A percentile compares a stretch with the other conserved stretches of the same genome.
Evolutionary conservation across 2,329 filamentous ascomycete species (phyloP).

Genomic region (Beauveria brongniartii): DNA sequence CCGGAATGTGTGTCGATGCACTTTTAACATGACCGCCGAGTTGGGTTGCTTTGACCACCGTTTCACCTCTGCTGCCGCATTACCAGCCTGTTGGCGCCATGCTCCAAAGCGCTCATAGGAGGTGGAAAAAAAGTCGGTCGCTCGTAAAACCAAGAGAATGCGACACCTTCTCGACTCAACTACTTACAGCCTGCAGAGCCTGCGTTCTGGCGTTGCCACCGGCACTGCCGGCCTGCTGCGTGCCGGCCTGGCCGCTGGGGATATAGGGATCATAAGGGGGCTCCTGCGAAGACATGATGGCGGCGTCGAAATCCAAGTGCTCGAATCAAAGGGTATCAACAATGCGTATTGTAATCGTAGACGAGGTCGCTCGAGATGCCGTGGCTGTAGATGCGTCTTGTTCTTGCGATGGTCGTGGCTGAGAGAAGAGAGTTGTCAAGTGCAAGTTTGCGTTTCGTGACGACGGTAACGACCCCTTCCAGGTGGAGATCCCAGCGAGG

Average conservation of each 20-base stretch:
- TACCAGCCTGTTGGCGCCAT: neutral
- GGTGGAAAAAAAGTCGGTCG: neutral
- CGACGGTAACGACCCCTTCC: neutral
- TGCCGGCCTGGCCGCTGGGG: constrained; percentile 52
- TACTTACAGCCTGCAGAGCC: constrained; percentile 76
- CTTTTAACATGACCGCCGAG: neutral
- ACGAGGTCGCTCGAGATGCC: neutral
- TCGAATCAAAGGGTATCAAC: constrained; percentile 3
- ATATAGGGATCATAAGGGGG: constrained; percentile 85
- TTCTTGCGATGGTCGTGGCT: neutral
- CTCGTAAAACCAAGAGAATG: neutral
- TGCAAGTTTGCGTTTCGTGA: constrained; percentile 7
- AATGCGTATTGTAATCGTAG: neutral
- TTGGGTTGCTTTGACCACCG: neutral
- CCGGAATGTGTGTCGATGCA: neutral
- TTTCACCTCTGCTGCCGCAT: neutral
- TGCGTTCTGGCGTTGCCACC: constrained; percentile 45
- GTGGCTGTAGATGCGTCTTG: neutral
- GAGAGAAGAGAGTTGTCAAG: neutral
- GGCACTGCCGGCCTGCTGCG: constrained; percentile 29
- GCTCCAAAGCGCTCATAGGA: neutral
- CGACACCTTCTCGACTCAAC: constrained; percentile 20
- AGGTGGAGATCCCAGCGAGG: constrained; percentile 5
- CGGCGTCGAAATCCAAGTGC: neutral
- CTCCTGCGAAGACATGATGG: constrained; percentile 45